Evolutionary conservation across 2,329 filamentous ascomycete genomes (phyloP), one percentile per base, ranked within the genome.

Genomic region (Microsporum audouinii): DNA sequence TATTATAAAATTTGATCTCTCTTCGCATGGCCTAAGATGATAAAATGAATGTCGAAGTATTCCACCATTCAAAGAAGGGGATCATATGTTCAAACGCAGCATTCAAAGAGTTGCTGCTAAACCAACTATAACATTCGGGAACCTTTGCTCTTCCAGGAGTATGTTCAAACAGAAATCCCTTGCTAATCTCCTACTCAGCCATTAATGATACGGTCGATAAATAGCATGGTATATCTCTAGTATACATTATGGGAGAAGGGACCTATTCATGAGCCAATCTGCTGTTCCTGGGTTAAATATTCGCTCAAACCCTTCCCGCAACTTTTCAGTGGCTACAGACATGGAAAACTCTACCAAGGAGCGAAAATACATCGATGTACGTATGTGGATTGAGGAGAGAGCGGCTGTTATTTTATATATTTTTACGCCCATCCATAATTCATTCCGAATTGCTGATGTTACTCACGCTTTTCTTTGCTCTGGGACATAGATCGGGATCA

Each of bases 401-500:
- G 17, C 17, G 17, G 17, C 17, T n/a, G 6, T 2, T n/a, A n/a
- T 33, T 55, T 55, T 14, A 12, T n/a, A 14, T 39, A n/a, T 29
- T 23, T 27, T 34, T 8, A 59, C 12, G n/a, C 7, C 39, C 29
- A 3, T 51, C 34, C 39, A 33, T 56, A 57, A 53, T 17, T 43
- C 14, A 60, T 7, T 41, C 55, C 12, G 10, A 49, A 60, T 17
- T 10, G 10, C 43, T 59, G 27, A 49, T 29, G 8, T 17, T 41
- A 17, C 33, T 6, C 31, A 2, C 5, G 7, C 27, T 36, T 36
- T 8, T 6, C 3, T 41, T 41, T 17, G 23, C 55, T 14, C 36
- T 60, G 64, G 47, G 62, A 57, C 38, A 23, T 43, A 87, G 83
- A 83, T 99, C 70, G 94, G 92, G 62, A 96, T 99, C 79, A 99